These are phyloP conservation scores for Symbiotaphrina buchneri DNA, from an alignment of 495 filamentous ascomycete genomes.

Conservation along the genomic window DNA sequence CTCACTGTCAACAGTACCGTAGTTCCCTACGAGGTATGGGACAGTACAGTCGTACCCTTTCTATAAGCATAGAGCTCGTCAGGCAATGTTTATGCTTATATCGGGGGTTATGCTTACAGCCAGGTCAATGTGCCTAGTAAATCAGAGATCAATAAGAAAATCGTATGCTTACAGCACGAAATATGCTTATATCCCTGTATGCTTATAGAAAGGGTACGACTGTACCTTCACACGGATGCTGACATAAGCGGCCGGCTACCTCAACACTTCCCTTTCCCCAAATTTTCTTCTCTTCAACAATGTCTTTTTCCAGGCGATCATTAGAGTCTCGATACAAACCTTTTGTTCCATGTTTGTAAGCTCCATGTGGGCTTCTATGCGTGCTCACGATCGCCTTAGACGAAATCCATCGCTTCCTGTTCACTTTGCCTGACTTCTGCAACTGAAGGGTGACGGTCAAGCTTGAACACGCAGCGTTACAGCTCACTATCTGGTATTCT, in stretches of 20 bases:
- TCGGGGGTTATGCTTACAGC: no score
- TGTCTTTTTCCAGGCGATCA: conserved; percentile 76
- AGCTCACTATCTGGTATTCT: conserved; percentile 6
- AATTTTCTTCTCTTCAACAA: conserved; percentile 25
- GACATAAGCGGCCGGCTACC: conserved; percentile 2
- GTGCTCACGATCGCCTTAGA: conserved; percentile 99
- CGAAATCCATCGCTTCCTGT: conserved; percentile 38
- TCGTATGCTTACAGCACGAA: no score
- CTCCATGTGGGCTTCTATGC: conserved; percentile 57
- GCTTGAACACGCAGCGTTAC: conserved; percentile 16
- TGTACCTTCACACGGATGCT: no score
- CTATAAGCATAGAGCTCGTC: no score
- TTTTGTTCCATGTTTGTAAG: conserved; percentile 86
- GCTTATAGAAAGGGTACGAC: no score
- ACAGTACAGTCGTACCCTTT: no score
- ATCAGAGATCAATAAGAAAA: no score
- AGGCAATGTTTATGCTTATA: no score
- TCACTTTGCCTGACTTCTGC: conserved; percentile 37
- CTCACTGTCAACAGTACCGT: no score
- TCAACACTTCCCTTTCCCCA: conserved; percentile 23
- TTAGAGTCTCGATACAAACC: conserved; percentile 99
- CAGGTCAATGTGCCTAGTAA: no score
- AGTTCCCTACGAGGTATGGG: no score
- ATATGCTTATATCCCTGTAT: no score
- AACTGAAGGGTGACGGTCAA: conserved; percentile 27